Base-by-base conservation (phyloP, 2,329 filamentous ascomycete species). In the Bipolaris victoriae region DNA sequence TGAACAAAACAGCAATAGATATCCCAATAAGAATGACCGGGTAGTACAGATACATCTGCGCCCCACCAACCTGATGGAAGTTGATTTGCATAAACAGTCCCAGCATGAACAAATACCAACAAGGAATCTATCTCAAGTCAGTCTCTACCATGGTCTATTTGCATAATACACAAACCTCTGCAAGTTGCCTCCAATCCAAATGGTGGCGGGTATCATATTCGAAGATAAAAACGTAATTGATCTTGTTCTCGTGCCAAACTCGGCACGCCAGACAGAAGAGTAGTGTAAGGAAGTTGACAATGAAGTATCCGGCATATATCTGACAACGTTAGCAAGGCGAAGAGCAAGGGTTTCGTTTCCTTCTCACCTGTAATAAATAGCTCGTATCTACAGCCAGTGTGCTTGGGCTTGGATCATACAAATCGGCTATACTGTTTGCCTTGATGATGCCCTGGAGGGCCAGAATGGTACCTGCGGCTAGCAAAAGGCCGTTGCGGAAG, bases 201-300 rank as follows among this genome's bases (percentile, higher is more conserved):
- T 89, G 86, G 74, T 95, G 88, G 56, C 94, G 84, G 52, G 89
- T 88, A 79, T 98, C 93, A 71, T 97, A 95, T 78, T 99, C 95
- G 72, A 99, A 99, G 66, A 98, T 92, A 76, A 97, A 97, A 52
- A 89, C 86, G 74, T 98, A 98, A 74, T 99, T 99, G 77, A 99
- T 91, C 77, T 94, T 96, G 73, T 89, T 88, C 49, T 81, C 81
- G 5, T 87, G 86, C 92, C 94, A 99, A 15, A 96, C 78, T 54
- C 88, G 87, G 74, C 93, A 96, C 69, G 92, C 88, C 35, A 97
- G 70, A 69, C 90, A 92, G 71, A 98, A 98, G n/a, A 96, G 79
- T 9, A 89, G 80, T 69, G 96, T 89, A 18, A 98, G 81, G 43
- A 92, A 83, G 5, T 96, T 83, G 76, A 91, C 88, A 26, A 98